Evolutionary conservation across 352 stramenopile species (phyloP), one percentile per base, ranked within the genome.

Genomic region (Globisporangium echinulatum): DNA sequence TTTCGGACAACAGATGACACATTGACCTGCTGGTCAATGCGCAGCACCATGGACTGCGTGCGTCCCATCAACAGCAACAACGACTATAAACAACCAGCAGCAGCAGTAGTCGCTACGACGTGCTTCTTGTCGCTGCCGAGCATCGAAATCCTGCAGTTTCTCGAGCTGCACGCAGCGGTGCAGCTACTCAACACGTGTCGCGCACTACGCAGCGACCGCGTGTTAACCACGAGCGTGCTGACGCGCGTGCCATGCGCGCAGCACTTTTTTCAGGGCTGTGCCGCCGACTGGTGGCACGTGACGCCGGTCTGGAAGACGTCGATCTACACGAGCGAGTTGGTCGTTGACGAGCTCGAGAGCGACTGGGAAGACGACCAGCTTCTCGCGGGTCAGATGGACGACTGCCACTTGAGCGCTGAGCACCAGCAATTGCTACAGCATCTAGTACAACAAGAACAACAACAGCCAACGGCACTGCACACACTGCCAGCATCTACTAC

Each of bases 221-320:
- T 81, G n/a, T 40, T 79, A 56, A 79, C 70, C 43, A 43, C 67
- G 33, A 77, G 69, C 19, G 70, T 74, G 37, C 56, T 84, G 14
- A 65, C 77, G 60, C 78, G 76, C 57, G 75, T 65, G 8, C 72
- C 69, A 7, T 84, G 76, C 50, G 70, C 69, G 7, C 74, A 81
- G 49, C 74, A 84, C 52, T 84, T 84, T 56, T 66, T 80, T 56
- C 64, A 81, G 46, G 70, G 77, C 58, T 84, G 74, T 49, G 70
- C 72, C 5, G 74, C 74, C 14, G 74, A 84, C 54, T 84, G 74
- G 74, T 84, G 74, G 74, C 70, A 81, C 51, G 57, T 75, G 6
- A 79, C 72, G 50, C 72, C 70, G 10, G 57, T 67, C 4, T 84
- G 72, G 74, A 71, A 69, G n/a, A 56, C 61, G 10, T 56, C 50